Evolutionary conservation across 805 yeast genomes (phyloP).

Genomic region (Lipomyces spencermartinsiae): DNA sequence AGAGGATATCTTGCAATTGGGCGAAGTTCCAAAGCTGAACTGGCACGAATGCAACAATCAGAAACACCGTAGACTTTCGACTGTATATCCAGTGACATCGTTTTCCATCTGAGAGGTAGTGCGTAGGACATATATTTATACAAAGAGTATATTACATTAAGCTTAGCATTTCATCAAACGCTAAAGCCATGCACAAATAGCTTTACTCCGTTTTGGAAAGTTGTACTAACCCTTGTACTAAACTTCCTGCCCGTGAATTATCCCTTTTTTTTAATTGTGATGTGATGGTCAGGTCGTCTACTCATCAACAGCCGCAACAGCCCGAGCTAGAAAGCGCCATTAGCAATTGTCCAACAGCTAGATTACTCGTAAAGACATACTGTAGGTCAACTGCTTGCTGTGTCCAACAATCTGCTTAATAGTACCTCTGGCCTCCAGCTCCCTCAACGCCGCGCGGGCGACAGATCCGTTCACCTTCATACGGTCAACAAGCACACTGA

Average conservation of each 20-base stretch:
- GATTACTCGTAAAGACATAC: slow-evolving; percentile 47
- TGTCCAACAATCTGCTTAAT: slow-evolving; percentile 93
- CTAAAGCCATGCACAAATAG: neutral
- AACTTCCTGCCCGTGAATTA: neutral
- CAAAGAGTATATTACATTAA: slow-evolving; percentile 4
- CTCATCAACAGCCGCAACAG: slow-evolving; percentile 59
- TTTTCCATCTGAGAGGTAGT: neutral
- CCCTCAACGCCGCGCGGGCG: slow-evolving; percentile 97
- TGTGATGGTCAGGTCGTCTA: slow-evolving; percentile 4
- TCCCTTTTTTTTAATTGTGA: slow-evolving; percentile 1
- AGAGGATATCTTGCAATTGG: too few relatives aligned
- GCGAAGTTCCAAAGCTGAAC: too few relatives aligned
- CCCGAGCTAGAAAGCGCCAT: slow-evolving; percentile 32
- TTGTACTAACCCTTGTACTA: neutral
- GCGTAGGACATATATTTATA: slow-evolving; percentile 14
- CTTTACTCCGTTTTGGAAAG: neutral
- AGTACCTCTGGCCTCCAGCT: slow-evolving; percentile 92
- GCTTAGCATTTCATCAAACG: neutral
- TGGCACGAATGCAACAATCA: too few relatives aligned
- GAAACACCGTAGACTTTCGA: too few relatives aligned
- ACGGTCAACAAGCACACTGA: slow-evolving; percentile 98
- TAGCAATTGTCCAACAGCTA: slow-evolving; percentile 44
- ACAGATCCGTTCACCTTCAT: slow-evolving; percentile 98
- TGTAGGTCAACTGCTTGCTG: slow-evolving; percentile 97
- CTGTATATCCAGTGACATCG: neutral